Conservation (phyloP, 2,329 filamentous ascomycete genomes). For the Sporothrix humicola region DNA sequence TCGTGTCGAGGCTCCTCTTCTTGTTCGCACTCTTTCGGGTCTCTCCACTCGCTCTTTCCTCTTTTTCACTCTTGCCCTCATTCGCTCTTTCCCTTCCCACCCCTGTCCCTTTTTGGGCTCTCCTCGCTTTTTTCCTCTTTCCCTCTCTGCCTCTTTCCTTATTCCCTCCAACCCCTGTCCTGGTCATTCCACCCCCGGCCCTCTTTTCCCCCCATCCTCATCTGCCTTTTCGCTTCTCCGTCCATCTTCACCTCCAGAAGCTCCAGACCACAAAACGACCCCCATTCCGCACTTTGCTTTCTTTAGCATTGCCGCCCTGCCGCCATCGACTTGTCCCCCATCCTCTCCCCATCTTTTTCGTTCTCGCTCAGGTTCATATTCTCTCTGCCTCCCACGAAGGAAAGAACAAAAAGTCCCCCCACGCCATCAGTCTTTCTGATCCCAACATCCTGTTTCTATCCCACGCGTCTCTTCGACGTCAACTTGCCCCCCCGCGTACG, state of each 20-base stretch:
- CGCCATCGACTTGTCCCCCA: conserved; percentile 21
- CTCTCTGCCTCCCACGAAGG: conserved; percentile 11
- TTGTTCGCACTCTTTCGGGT: neutral
- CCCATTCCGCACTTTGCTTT: conserved; percentile 15
- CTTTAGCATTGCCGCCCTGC: conserved; percentile 8
- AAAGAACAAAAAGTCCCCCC: conserved; percentile 2
- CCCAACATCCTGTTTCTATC: conserved; percentile 20
- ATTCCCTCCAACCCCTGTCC: conserved; percentile 7
- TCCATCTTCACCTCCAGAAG: neutral
- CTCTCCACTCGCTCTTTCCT: neutral
- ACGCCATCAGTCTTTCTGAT: neutral
- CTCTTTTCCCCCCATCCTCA: conserved; percentile 10
- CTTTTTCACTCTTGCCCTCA: neutral
- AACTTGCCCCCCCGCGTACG: conserved; percentile 9
- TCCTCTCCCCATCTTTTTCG: conserved; percentile 16
- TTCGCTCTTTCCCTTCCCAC: neutral
- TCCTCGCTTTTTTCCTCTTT: neutral
- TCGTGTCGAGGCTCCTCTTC: neutral
- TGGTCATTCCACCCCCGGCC: neutral
- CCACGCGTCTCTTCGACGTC: conserved; percentile 10
- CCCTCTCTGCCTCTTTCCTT: neutral
- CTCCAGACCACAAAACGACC: neutral
- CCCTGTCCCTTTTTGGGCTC: neutral
- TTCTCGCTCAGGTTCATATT: neutral
- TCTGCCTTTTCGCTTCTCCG: neutral